Percentiles rank a stretch among this genome's conserved stretches.
Conservation (phyloP, 176 grass and related monocot genomes). For the Alloteropsis semialata region DNA sequence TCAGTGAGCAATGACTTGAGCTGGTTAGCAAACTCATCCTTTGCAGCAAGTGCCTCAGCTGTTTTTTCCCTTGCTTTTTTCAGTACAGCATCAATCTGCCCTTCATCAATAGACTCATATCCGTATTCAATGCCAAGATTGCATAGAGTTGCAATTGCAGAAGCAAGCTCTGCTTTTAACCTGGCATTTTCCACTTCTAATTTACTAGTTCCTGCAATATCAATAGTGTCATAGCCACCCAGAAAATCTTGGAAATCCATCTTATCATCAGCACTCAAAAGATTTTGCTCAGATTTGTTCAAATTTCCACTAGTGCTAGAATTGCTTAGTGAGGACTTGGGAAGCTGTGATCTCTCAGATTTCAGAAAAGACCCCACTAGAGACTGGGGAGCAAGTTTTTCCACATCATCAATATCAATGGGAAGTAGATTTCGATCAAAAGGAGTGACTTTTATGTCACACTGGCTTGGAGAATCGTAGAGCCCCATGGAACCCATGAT, state of each 20-base stretch:
- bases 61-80: constrained; percentile 69
- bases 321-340: constrained; percentile 41
- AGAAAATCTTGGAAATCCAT: constrained; percentile 65
- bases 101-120: constrained; percentile 66
- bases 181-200: constrained; percentile 92
- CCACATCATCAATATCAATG: constrained; percentile 82
- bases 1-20: constrained; percentile 60
- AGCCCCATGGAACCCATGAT: constrained; percentile 88
- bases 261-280: constrained; percentile 49
- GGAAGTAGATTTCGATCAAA: constrained; percentile 80
- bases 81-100: constrained; percentile 52
- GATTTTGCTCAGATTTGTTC: constrained; percentile 52
- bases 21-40: constrained; percentile 76
- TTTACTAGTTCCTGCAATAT: constrained; percentile 86
- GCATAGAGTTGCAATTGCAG: constrained; percentile 75
- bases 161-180: constrained; percentile 95
- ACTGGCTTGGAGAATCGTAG: constrained; percentile 79
- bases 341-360: constrained; percentile 46
- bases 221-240: constrained; percentile 53
- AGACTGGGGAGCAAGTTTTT: constrained; percentile 68
- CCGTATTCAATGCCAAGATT: constrained; percentile 57
- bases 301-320: constrained; percentile 36
- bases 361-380: constrained; percentile 55
- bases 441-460: constrained; percentile 72
- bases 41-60: constrained; percentile 65